Evolutionary conservation across 192 early-diverging fungal genomes (phyloP).

Genomic region (Rhizophagus clarus): DNA sequence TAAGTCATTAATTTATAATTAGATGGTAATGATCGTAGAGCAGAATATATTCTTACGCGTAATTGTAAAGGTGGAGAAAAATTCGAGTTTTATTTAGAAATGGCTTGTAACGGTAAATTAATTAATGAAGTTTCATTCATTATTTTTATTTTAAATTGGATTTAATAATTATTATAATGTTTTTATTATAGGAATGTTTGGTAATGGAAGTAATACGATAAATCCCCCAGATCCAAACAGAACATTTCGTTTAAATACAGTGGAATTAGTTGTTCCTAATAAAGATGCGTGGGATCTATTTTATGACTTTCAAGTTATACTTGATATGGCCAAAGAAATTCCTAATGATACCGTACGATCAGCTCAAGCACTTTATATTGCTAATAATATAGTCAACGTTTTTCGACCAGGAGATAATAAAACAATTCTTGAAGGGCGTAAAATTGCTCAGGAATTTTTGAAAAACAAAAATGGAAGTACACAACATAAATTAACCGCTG

Average conservation of each 20-base stretch:
- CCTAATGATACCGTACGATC: constrained; percentile 68
- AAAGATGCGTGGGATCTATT: constrained; percentile 67
- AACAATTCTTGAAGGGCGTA: constrained; percentile 43
- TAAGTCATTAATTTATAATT: neutral
- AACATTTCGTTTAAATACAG: constrained; percentile 61
- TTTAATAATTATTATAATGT: neutral
- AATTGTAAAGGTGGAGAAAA: constrained; percentile 54
- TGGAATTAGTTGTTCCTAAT: constrained; percentile 74
- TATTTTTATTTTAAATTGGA: neutral
- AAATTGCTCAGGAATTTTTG: constrained; percentile 70
- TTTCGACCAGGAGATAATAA: constrained; percentile 58
- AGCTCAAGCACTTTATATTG: constrained; percentile 78
- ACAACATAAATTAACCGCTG: constrained; percentile 78
- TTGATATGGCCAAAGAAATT: constrained; percentile 70
- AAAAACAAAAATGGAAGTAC: constrained; percentile 57
- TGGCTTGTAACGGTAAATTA: constrained; percentile 78
- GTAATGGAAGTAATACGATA: constrained; percentile 68
- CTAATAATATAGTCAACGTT: constrained; percentile 79
- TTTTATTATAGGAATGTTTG: constrained; percentile 65
- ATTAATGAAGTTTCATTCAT: neutral
- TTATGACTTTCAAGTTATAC: constrained; percentile 78
- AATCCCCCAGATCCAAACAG: constrained; percentile 69
- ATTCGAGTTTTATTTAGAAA: constrained; percentile 82
- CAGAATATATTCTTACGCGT: constrained; percentile 53
- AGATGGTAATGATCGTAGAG: constrained; percentile 53